A percentile compares a stretch with the other conserved stretches of the same genome.
Conservation (phyloP, 2,329 filamentous ascomycete genomes). For the Epichloe typhina region DNA sequence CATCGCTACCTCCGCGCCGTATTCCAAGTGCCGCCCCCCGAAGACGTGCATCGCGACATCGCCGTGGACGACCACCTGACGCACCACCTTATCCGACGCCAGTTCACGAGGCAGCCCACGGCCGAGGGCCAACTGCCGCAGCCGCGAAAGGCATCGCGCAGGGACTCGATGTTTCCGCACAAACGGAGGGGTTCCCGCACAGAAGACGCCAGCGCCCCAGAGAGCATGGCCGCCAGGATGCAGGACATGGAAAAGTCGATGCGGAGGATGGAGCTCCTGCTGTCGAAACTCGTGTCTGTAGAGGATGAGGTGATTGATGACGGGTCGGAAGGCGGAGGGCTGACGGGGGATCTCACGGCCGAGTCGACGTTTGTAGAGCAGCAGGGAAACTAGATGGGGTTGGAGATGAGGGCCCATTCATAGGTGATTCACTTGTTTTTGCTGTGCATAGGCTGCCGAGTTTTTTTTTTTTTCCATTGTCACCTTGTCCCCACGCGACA, state of each 20-base stretch:
- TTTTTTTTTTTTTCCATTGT: no score
- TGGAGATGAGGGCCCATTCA: background rate
- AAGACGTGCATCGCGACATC: constrained; percentile 43
- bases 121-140: constrained; percentile 16
- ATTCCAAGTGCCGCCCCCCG: constrained; percentile 58
- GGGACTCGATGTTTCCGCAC: constrained; percentile 42
- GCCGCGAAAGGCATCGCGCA: constrained; percentile 25
- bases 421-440: no score
- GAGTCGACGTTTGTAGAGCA: constrained; percentile 17
- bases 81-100: constrained; percentile 42
- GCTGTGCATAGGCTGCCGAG: no score
- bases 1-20: constrained; percentile 61
- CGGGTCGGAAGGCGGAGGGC: constrained; percentile 14
- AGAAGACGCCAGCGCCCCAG: constrained; percentile 29
- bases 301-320: constrained; percentile 15
- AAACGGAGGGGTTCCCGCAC: constrained; percentile 37
- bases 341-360: constrained; percentile 15
- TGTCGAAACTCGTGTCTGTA: constrained; percentile 24
- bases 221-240: constrained; percentile 30
- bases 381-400: background rate
- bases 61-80: constrained; percentile 46
- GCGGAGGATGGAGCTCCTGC: constrained; percentile 33
- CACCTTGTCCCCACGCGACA: no score
- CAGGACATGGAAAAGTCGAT: constrained; percentile 37
- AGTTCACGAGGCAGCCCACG: constrained; percentile 36